Conservation (phyloP, 2,329 filamentous ascomycete genomes). For the Bipolaris cookei region DNA sequence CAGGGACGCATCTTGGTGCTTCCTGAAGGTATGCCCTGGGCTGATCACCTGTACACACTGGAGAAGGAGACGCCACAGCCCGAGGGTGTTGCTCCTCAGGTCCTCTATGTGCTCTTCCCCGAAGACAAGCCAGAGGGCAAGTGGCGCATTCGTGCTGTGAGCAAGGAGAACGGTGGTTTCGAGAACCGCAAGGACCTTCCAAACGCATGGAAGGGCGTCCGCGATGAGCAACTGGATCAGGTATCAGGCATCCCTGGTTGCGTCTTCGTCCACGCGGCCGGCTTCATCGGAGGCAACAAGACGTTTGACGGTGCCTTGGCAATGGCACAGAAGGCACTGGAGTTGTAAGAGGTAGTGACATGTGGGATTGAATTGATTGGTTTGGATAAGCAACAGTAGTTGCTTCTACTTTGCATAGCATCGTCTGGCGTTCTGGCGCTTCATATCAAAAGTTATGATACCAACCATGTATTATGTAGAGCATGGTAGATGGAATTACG, state of each 20-base stretch:
- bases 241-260: slow-evolving; percentile 73
- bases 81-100: slow-evolving; percentile 58
- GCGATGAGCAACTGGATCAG: slow-evolving; percentile 82
- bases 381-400: slow-evolving; percentile 19
- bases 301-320: slow-evolving; percentile 85
- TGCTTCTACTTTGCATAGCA: slow-evolving; percentile 33
- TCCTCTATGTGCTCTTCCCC: slow-evolving; percentile 89
- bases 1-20: slow-evolving; percentile 83
- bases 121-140: slow-evolving; percentile 78
- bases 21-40: slow-evolving; percentile 83
- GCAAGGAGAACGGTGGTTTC: slow-evolving; percentile 82
- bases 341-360: slow-evolving; percentile 29
- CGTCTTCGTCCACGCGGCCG: slow-evolving; percentile 91
- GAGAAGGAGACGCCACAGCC: slow-evolving; percentile 64
- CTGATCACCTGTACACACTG: slow-evolving; percentile 90
- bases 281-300: slow-evolving; percentile 95
- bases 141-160: slow-evolving; percentile 95
- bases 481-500: slow-evolving; percentile 20
- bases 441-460: slow-evolving; percentile 37
- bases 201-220: slow-evolving; percentile 87
- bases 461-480: slow-evolving; percentile 20
- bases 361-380: neutral
- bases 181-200: slow-evolving; percentile 90
- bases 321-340: slow-evolving; percentile 81
- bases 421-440: slow-evolving; percentile 38